phyloP scores from a whole-genome alignment of 495 filamentous ascomycete genomes.

The Thozetella sp. region DNA sequence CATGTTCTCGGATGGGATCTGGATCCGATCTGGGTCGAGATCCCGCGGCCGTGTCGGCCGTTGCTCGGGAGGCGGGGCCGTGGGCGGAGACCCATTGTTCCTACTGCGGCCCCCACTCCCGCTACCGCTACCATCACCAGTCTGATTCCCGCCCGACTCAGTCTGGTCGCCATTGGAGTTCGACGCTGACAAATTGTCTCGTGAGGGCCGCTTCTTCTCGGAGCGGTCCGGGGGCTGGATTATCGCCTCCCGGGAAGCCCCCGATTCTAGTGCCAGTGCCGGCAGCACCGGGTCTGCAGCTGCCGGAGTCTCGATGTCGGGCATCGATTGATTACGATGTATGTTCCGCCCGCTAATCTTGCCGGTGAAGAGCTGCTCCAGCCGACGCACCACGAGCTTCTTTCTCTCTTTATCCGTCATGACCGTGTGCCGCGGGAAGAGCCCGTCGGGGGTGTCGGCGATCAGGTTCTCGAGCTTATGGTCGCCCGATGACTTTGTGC shows the following conservation, averaged over 20 bases:
- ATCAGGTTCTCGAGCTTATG: slow-evolving; percentile 62
- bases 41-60: slow-evolving; percentile 73
- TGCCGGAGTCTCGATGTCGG: slow-evolving; percentile 13
- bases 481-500: slow-evolving; percentile 29
- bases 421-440: slow-evolving; percentile 50
- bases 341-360: slow-evolving; percentile 43
- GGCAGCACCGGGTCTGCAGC: slow-evolving; percentile 5
- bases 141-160: slow-evolving; percentile 31
- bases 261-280: slow-evolving; percentile 11
- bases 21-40: slow-evolving; percentile 67
- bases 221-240: slow-evolving; percentile 27
- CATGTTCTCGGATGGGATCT: slow-evolving; percentile 71
- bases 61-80: slow-evolving; percentile 53
- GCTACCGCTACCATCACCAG: slow-evolving; percentile 26
- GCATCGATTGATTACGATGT: slow-evolving; percentile 12
- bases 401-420: slow-evolving; percentile 72
- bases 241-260: slow-evolving; percentile 36
- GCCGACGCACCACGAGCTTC: slow-evolving; percentile 66
- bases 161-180: slow-evolving; percentile 39
- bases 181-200: slow-evolving; percentile 36
- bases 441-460: slow-evolving; percentile 59
- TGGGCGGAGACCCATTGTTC: slow-evolving; percentile 42
- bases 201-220: slow-evolving; percentile 29
- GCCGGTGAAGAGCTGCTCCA: slow-evolving; percentile 82
- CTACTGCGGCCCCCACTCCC: slow-evolving; percentile 22